These are phyloP conservation scores for Fusarium ramigenum DNA, from an alignment of 2,329 filamentous ascomycete species.

Conservation along the genomic window DNA sequence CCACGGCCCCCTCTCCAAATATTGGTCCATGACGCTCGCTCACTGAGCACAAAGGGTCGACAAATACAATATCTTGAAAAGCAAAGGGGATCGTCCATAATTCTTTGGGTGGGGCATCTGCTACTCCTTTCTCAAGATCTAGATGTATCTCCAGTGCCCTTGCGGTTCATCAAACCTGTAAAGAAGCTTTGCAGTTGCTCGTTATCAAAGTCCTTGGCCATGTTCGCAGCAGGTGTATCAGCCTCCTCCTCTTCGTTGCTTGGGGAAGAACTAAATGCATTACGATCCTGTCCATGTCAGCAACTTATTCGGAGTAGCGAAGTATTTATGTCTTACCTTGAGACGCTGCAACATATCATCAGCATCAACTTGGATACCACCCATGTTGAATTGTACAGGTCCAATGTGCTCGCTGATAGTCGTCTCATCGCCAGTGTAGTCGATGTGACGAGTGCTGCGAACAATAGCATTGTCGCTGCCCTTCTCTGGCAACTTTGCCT, in stretches of 20 bases:
- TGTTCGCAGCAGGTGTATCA: constrained; percentile 52
- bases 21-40: constrained; percentile 6
- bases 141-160: constrained; percentile 42
- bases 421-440: constrained; percentile 54
- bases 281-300: constrained; percentile 60
- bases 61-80: neutral
- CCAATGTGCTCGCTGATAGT: constrained; percentile 83
- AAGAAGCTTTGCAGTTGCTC: constrained; percentile 70
- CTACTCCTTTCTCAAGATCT: constrained; percentile 14
- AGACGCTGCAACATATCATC: constrained; percentile 91
- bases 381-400: constrained; percentile 97
- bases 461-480: constrained; percentile 39
- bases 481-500: constrained; percentile 64
- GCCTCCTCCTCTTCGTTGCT: constrained; percentile 53
- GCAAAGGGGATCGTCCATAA: neutral
- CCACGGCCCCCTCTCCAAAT: constrained; percentile 28
- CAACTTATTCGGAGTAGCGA: neutral
- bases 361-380: constrained; percentile 94
- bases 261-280: constrained; percentile 60
- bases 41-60: constrained; percentile 8
- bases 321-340: constrained; percentile 66
- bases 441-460: constrained; percentile 39
- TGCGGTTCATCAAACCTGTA: constrained; percentile 66
- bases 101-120: neutral
- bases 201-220: constrained; percentile 59